Base-by-base conservation (phyloP, 148 eudicot species). In the Rhododendron ferrugineum region DNA sequence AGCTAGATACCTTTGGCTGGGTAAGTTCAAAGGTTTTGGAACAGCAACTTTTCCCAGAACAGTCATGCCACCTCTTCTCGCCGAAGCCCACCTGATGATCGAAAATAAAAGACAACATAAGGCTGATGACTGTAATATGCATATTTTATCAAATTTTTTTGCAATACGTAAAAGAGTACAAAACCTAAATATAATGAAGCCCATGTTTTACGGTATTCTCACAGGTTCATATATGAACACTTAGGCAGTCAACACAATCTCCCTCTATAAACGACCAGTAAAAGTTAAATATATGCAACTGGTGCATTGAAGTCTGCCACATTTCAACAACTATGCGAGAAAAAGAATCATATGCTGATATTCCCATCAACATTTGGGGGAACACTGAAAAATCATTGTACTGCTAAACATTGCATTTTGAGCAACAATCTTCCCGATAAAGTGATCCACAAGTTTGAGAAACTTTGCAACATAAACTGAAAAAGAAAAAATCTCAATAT, bases 11-110 rank as follows among this genome's bases (percentile, higher is more conserved):
- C 91, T 92, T 88, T 97, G 99, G 92, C 99, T 97, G 70, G 99
- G 98, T 85, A 97, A 91, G 90, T 97, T 97, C 84, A 97, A 86
- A 40, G 99, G 99, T 87, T 97, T 97, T 47, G 99, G 99, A 89
- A 91, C 99, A 85, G 99, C 94, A 89, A 97, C 98, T 89, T 95
- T 97, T 52, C 99, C 98, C 87, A 97, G 88, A 70, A 93, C 95
- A 85, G 98, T 97, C 99, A 97, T 95, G 87, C 99, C 95, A 80
- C 98, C 91, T 90, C 97, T 92, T 92, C 98, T 97, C 78, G 96
- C 90, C 46, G 98, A 86, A 74, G 91, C 93, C 98, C 98, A 93
- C 86, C 99, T 97, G 80, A 85, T 80, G 86, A 85, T 56, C 75
- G 78, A 70, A 84, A 70, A 52, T 56, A 83, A 22, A 68, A 74